Evolutionary conservation across 1,284 basidiomycete genomes (phyloP).

Genomic region (Ganoderma lucidum): DNA sequence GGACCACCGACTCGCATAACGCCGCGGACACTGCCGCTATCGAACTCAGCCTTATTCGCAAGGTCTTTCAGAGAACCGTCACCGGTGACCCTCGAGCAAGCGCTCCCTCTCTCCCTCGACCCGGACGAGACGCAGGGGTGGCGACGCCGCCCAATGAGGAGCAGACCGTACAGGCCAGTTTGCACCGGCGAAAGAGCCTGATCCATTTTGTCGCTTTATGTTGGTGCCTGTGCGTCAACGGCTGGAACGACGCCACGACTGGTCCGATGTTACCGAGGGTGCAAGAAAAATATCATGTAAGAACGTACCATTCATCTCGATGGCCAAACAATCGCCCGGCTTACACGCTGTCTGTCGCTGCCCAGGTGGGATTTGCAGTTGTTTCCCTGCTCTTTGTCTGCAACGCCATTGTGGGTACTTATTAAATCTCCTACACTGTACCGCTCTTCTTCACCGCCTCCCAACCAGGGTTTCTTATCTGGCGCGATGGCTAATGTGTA

Average conservation of each 20-base stretch:
- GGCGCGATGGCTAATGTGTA: slow-evolving; percentile 63
- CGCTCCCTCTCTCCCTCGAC: slow-evolving; percentile 14
- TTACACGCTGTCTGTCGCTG: not conserved
- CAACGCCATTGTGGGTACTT: slow-evolving; percentile 48
- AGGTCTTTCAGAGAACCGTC: not conserved
- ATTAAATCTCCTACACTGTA: not conserved
- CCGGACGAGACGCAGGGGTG: slow-evolving; percentile 55
- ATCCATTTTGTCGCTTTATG: slow-evolving; percentile 46
- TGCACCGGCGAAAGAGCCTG: slow-evolving; percentile 24
- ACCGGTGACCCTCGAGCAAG: not conserved
- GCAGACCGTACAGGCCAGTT: not conserved
- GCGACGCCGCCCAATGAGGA: not conserved
- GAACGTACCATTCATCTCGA: slow-evolving; percentile 13
- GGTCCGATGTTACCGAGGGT: slow-evolving; percentile 65
- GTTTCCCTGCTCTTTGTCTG: slow-evolving; percentile 59
- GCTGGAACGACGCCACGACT: slow-evolving; percentile 66
- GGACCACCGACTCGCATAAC: not conserved
- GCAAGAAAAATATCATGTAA: slow-evolving; percentile 60
- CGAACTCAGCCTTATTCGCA: not conserved
- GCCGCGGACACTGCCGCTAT: not conserved
- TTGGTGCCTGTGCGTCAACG: slow-evolving; percentile 51
- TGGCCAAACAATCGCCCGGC: not conserved
- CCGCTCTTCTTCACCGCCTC: not conserved
- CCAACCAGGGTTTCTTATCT: slow-evolving; percentile 57
- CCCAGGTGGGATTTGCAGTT: slow-evolving; percentile 54